Conservation (phyloP, 1,284 basidiomycete species). For the Mycena citricolor region DNA sequence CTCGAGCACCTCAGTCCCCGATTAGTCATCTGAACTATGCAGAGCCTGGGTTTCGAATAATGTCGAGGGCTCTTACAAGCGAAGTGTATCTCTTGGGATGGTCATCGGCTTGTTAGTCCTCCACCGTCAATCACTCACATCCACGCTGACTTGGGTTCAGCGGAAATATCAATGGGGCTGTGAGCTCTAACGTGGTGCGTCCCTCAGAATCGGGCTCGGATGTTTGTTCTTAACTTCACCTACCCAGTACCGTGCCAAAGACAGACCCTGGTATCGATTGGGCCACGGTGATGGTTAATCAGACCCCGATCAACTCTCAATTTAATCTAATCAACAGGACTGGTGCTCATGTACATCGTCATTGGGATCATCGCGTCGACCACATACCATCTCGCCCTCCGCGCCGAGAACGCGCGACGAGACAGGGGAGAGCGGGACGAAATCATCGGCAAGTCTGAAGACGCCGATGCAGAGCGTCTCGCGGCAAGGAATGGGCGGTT, state of each 20-base stretch:
- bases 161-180: conserved; percentile 67
- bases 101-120: conserved; percentile 52
- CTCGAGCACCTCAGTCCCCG: no score
- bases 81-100: conserved; percentile 70
- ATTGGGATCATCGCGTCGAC: conserved; percentile 59
- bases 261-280: conserved; percentile 65
- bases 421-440: conserved; percentile 69
- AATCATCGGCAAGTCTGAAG: conserved; percentile 49
- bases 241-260: conserved; percentile 55
- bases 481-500: conserved; percentile 46
- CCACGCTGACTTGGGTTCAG: conserved; percentile 23
- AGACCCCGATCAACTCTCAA: conserved; percentile 31
- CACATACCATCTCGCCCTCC: conserved; percentile 47
- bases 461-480: conserved; percentile 35
- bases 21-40: not conserved
- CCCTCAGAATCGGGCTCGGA: not conserved
- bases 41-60: conserved; percentile 69
- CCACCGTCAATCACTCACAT: not conserved
- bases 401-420: conserved; percentile 58
- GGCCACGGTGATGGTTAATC: conserved; percentile 39
- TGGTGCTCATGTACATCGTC: conserved; percentile 63
- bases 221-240: not conserved
- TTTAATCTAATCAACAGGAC: conserved; percentile 34
- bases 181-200: conserved; percentile 63
- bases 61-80: conserved; percentile 71